Conservation (phyloP, 1,284 basidiomycete genomes). For the Leccinum subspadiceum region DNA sequence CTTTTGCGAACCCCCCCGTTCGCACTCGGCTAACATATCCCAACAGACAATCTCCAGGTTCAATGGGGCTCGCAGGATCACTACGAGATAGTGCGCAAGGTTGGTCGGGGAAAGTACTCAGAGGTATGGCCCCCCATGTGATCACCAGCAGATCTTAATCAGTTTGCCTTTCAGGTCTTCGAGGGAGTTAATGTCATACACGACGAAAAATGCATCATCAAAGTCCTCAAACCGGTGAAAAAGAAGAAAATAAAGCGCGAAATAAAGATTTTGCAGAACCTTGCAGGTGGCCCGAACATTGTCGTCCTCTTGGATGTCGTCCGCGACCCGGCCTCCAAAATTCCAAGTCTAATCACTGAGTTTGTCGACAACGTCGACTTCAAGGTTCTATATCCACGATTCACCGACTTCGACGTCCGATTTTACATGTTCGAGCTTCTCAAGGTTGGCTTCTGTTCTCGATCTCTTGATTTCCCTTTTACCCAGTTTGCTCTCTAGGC, state of each 20-base stretch:
- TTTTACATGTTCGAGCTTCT: constrained; percentile 97
- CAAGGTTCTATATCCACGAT: constrained; percentile 94
- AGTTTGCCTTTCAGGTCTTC: constrained; percentile 70
- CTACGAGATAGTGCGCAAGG: constrained; percentile 97
- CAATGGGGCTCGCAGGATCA: constrained; percentile 97
- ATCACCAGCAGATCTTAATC: constrained; percentile 16
- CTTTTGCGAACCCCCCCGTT: constrained; percentile 8
- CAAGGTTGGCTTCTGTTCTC: constrained; percentile 56
- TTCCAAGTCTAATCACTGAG: constrained; percentile 97
- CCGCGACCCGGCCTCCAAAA: constrained; percentile 91
- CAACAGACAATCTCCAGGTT: constrained; percentile 83
- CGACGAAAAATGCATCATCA: constrained; percentile 97
- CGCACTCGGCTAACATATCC: constrained; percentile 23
- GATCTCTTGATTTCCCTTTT: constrained; percentile 7
- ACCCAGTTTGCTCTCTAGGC: constrained; percentile 52
- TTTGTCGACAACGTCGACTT: constrained; percentile 99
- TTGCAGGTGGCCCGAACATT: constrained; percentile 93
- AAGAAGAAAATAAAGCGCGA: constrained; percentile 99
- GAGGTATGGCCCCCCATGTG: constrained; percentile 56
- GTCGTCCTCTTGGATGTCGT: constrained; percentile 93
- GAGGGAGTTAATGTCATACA: constrained; percentile 94
- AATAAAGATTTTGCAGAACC: constrained; percentile 97
- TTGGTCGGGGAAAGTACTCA: constrained; percentile 95
- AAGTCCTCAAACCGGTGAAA: constrained; percentile 98
- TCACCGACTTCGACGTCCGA: constrained; percentile 92